Base-by-base conservation (phyloP, 2,329 filamentous ascomycete genomes). In the Teratosphaeria viscida region DNA sequence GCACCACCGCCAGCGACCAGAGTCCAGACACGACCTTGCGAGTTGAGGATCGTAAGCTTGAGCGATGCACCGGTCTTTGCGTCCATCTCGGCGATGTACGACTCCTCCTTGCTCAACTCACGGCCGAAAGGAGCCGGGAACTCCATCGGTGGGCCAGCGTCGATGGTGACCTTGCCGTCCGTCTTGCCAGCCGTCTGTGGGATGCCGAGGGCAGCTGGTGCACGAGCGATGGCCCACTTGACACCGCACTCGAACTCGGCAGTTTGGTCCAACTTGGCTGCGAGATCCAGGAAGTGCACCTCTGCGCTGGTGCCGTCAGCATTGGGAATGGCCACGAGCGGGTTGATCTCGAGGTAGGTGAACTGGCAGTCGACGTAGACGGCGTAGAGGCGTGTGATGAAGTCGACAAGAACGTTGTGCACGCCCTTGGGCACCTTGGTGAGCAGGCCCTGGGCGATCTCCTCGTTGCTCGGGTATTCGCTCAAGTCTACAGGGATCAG, bases 281-380 rank as follows among this genome's bases (percentile, higher is more conserved):
- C 94, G 75, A 99, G 83, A 81, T 99, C 94, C 69, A 99, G 85
- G 86, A 99, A 99, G 85, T 96, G 85, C 58, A 99, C 94, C 52
- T 91, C 88, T 60, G 94, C 94, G 61, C 91, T 96, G 68, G 92
- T 97, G 74, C 84, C 88, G 70, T 92, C 86, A 67, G 84, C 87
- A 77, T 97, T 97, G 76, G 94, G 94, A 71, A 99, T 92, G 75
- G 96, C 94, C 63, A 99, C 94, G 66, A 99, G 82, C 69, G 94
- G 94, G 86, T 99, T 99, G 83, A 99, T 99, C 80, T 99, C 94
- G 70, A 99, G 90, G 82, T 99, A 99, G 73, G 94, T 97, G 85
- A 99, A 99, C 79, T 99, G 94, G 85, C 90, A 95, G 83, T 99
- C 94, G 66, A 97, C 94, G 74, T 97, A 99, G 80, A 99, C 94